A percentile compares a stretch with the other conserved stretches of the same genome.
These are phyloP conservation scores for Pleurotus platypus DNA, from an alignment of 768 basidiomycete species.

Conservation along the genomic window DNA sequence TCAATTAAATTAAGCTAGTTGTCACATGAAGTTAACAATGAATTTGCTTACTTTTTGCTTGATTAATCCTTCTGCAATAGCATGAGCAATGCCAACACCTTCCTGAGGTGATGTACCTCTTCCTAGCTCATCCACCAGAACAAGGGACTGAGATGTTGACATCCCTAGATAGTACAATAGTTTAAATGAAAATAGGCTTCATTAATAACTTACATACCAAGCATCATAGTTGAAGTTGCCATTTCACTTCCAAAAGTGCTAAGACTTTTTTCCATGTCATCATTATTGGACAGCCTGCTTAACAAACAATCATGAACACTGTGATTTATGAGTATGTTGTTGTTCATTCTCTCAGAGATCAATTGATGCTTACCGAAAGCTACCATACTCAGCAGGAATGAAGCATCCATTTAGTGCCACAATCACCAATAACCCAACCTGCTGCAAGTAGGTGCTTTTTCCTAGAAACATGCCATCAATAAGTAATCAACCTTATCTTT, in stretches of 20 bases:
- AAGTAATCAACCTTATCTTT: neutral
- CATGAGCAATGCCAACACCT: slow-evolving; percentile 79
- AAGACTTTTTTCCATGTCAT: slow-evolving; percentile 83
- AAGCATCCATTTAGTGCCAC: slow-evolving; percentile 92
- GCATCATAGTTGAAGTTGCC: slow-evolving; percentile 87
- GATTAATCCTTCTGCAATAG: slow-evolving; percentile 78
- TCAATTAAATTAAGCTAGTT: neutral
- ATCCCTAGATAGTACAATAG: slow-evolving; percentile 44
- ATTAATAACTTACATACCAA: slow-evolving; percentile 42
- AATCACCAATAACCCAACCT: slow-evolving; percentile 76
- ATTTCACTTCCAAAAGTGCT: slow-evolving; percentile 98
- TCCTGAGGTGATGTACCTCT: slow-evolving; percentile 86
- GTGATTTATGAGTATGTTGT: neutral
- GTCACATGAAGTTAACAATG: neutral
- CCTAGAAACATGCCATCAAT: slow-evolving; percentile 33
- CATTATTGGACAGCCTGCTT: slow-evolving; percentile 89
- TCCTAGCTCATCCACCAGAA: slow-evolving; percentile 91
- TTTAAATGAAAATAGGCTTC: neutral
- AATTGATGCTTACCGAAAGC: slow-evolving; percentile 55
- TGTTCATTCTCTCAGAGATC: neutral
- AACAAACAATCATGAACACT: slow-evolving; percentile 84
- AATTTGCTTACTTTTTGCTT: slow-evolving; percentile 52
- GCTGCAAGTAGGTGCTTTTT: slow-evolving; percentile 91
- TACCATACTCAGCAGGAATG: slow-evolving; percentile 92
- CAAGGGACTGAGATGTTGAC: slow-evolving; percentile 63